Base-by-base conservation (phyloP, 495 filamentous ascomycete species). In the Neurospora sp. region DNA sequence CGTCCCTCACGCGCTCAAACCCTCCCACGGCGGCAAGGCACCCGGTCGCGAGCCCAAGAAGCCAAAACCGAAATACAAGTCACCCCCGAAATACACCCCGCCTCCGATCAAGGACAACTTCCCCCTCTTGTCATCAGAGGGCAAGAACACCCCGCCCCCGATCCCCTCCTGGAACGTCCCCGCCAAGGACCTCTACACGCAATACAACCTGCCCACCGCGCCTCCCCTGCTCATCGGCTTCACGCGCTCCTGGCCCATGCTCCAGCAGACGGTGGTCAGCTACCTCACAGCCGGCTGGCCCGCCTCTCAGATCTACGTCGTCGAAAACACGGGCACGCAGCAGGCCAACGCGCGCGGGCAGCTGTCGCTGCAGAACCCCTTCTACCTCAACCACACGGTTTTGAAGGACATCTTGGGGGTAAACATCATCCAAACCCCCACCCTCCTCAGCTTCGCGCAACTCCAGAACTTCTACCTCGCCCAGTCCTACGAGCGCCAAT, bases 271-370 rank as follows among this genome's bases (percentile, higher is more conserved):
- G 1, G 88, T 90, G 0, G 85, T 89, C 16, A 84, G 82, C 14
- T 90, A 91, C 78, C 85, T 91, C 70, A 85, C 88, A 1, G 86
- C 88, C 0, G 90, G 89, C 27, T 90, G 89, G 89, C 90, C 90
- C 4, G 77, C 88, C 0, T 79, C 82, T 40, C 86, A 90, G 74
- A 90, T 91, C 74, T 88, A 86, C 72, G 84, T 91, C 3, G 81
- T 91, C 70, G 90, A 91, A 72, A 91, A 91, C 79, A 91, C 88
- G 3, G 90, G 90, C 3, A 85, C 85, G 41, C 88, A 90, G 78
- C 81, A 87, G 46, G 83, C 84, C 16, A 91, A 91, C 74, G 76
- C 78, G 31, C 79, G 83, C 12, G 86, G 87, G 2, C 79, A 83
- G 39, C 81, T 91, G 4, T 83, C 85, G 11, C 79, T 88, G 0